Evolutionary conservation across 495 filamentous ascomycete species (phyloP).

Genomic region (Aspergillus homomorphus): DNA sequence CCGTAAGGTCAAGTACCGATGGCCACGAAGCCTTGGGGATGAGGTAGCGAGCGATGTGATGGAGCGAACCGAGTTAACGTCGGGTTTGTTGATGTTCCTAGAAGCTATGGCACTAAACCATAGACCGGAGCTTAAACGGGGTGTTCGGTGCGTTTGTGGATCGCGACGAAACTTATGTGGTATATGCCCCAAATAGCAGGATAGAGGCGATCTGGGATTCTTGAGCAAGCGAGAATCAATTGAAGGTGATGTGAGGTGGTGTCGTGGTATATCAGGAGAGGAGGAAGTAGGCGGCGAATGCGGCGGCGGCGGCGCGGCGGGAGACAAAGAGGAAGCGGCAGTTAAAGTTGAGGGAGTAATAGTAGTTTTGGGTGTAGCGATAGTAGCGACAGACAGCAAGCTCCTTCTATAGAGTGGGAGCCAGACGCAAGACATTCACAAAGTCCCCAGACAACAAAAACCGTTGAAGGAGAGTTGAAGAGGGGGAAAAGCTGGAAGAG

Average conservation of each 20-base stretch:
- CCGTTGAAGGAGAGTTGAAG: constrained; percentile 1
- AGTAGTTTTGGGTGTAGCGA: not conserved
- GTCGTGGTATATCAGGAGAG: not conserved
- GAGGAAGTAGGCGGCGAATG: not conserved
- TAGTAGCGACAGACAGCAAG: constrained; percentile 24
- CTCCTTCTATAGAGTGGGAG: constrained; percentile 29
- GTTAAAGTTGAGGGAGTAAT: constrained; percentile 1
- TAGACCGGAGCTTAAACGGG: constrained; percentile 5
- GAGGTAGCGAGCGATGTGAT: constrained; percentile 9
- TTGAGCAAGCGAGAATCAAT: not conserved
- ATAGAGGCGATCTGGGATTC: not conserved
- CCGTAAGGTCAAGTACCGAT: constrained; percentile 15
- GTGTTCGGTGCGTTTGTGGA: constrained; percentile 11
- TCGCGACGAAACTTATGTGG: constrained; percentile 3
- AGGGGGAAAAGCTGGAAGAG: constrained; percentile 11
- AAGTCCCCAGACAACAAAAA: constrained; percentile 13
- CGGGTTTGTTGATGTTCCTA: constrained; percentile 3
- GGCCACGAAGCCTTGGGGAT: constrained; percentile 3
- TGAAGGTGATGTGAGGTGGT: not conserved
- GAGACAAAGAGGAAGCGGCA: constrained; percentile 11
- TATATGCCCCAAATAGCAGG: not conserved
- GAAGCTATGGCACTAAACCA: constrained; percentile 12
- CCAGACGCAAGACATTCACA: constrained; percentile 35
- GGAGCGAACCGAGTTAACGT: constrained; percentile 9
- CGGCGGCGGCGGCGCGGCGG: constrained; percentile 10